A percentile compares a stretch with the other conserved stretches of the same genome.
Conservation (phyloP, 257 asterid species). For the Mentha longifolia region DNA sequence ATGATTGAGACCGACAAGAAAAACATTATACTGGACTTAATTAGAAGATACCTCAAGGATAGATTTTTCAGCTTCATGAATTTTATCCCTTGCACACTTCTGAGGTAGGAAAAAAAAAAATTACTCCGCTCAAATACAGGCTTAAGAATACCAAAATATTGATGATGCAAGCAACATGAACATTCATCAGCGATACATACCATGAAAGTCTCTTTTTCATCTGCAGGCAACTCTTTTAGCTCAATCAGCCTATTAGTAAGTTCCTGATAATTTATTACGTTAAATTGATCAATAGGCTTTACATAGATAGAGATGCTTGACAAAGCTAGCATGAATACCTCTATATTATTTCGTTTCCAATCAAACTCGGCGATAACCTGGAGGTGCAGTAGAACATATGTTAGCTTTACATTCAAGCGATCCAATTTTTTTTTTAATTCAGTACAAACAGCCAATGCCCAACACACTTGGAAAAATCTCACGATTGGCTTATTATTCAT, state of each 20-base stretch:
- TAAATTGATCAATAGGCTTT: constrained; percentile 5
- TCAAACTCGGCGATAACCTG: constrained; percentile 61
- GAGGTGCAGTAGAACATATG: constrained; percentile 23
- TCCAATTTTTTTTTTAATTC: background rate
- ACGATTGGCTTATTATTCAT: constrained; percentile 14
- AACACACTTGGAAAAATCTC: constrained; percentile 17
- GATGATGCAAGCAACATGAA: constrained; percentile 18
- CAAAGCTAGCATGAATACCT: constrained; percentile 53
- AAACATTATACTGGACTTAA: constrained; percentile 18
- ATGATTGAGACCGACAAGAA: constrained; percentile 23
- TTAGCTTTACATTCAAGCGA: constrained; percentile 21
- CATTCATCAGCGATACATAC: constrained; percentile 35
- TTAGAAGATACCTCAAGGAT: constrained; percentile 64
- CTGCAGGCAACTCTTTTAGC: constrained; percentile 67
- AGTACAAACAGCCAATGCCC: constrained; percentile 23
- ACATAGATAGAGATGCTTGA: constrained; percentile 2
- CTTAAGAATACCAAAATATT: constrained; percentile 10
- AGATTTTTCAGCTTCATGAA: constrained; percentile 45
- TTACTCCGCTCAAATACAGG: constrained; percentile 10
- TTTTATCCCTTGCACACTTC: constrained; percentile 77
- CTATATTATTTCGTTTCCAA: constrained; percentile 81
- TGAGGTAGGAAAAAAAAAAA: constrained; percentile 25
- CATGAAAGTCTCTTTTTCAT: constrained; percentile 74
- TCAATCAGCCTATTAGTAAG: constrained; percentile 68
- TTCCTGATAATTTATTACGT: constrained; percentile 47